A percentile compares a stretch with the other conserved stretches of the same genome.
Evolutionary conservation across 768 basidiomycete species (phyloP).

Genomic region (Tylopilus sp.): DNA sequence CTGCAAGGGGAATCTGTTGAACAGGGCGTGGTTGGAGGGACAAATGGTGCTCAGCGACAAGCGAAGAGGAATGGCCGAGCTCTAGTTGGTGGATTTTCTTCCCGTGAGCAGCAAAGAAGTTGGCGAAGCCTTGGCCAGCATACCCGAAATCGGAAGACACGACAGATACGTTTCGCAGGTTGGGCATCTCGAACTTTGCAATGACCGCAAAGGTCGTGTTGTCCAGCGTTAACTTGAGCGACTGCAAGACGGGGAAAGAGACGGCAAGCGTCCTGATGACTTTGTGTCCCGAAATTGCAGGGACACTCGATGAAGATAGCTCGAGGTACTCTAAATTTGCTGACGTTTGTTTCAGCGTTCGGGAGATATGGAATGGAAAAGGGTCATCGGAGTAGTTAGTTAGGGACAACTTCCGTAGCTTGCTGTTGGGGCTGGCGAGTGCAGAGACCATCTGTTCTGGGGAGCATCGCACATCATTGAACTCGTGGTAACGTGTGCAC

Average conservation of each 20-base stretch:
- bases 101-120: conserved; percentile 68
- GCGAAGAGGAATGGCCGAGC: conserved; percentile 66
- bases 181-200: conserved; percentile 64
- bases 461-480: conserved; percentile 44
- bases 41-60: conserved; percentile 65
- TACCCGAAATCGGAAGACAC: conserved; percentile 70
- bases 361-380: conserved; percentile 52
- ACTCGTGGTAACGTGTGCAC: conserved; percentile 46
- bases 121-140: conserved; percentile 58
- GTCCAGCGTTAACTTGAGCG: conserved; percentile 68
- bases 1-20: conserved; percentile 49
- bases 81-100: conserved; percentile 60
- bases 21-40: conserved; percentile 40
- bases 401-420: conserved; percentile 60
- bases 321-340: conserved; percentile 64
- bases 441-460: conserved; percentile 57
- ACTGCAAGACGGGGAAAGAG: conserved; percentile 57
- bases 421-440: conserved; percentile 51
- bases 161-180: conserved; percentile 60
- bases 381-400: conserved; percentile 69
- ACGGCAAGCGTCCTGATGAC: conserved; percentile 25
- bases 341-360: conserved; percentile 49
- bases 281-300: conserved; percentile 35
- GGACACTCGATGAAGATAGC: conserved; percentile 54
- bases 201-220: conserved; percentile 68